Conservation (phyloP, 2,329 filamentous ascomycete species). For the Myriosclerotinia curreyana region DNA sequence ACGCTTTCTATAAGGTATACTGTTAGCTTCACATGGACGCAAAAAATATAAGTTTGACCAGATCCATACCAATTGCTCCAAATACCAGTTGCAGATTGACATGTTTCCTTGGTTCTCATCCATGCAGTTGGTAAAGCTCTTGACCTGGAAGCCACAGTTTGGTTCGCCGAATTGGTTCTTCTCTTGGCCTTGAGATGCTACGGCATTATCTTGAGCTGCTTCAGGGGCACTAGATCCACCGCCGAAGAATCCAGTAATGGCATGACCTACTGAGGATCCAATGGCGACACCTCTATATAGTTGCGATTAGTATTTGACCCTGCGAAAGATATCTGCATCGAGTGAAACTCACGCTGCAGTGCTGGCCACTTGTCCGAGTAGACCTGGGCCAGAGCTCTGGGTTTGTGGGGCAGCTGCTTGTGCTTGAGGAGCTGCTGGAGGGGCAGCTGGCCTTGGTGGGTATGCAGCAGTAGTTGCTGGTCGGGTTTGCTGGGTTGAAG, state of each 20-base stretch:
- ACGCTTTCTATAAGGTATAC: constrained; percentile 61
- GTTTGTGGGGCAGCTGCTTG: constrained; percentile 35
- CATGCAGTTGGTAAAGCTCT: constrained; percentile 92
- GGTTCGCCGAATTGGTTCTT: constrained; percentile 55
- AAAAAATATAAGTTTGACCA: constrained; percentile 26
- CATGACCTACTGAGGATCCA: constrained; percentile 92
- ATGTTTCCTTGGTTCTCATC: constrained; percentile 92
- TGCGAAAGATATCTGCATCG: neutral
- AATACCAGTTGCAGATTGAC: constrained; percentile 96
- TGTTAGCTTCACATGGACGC: constrained; percentile 35
- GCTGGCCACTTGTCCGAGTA: constrained; percentile 95
- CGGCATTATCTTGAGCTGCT: constrained; percentile 49
- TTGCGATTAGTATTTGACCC: neutral
- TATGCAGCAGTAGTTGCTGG: constrained; percentile 62
- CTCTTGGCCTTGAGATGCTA: constrained; percentile 51
- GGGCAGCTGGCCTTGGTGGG: constrained; percentile 52
- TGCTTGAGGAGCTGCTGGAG: constrained; percentile 39
- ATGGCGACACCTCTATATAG: constrained; percentile 82
- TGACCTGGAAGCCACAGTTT: constrained; percentile 77
- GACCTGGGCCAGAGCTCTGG: constrained; percentile 61
- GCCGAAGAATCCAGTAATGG: constrained; percentile 82
- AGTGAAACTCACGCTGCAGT: constrained; percentile 84
- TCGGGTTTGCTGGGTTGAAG: constrained; percentile 60
- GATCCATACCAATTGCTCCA: constrained; percentile 77
- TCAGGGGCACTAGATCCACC: constrained; percentile 63